Evolutionary conservation across 2,329 filamentous ascomycete species (phyloP).

Genomic region (Clarireedia monteithiana): DNA sequence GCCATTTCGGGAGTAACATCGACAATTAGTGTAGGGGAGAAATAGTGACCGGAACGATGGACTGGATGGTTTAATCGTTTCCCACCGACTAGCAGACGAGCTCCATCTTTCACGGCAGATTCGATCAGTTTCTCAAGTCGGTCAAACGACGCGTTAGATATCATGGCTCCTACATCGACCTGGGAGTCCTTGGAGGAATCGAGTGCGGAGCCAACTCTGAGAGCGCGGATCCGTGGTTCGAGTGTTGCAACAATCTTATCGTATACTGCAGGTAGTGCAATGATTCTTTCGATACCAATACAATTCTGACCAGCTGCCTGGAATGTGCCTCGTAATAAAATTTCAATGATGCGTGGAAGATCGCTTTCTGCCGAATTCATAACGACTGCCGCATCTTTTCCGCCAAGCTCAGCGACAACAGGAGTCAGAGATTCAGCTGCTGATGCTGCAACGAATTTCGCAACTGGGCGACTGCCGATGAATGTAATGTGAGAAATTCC

Average conservation of each 20-base stretch:
- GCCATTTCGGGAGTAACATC: conserved; percentile 80
- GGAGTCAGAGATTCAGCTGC: conserved; percentile 83
- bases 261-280: conserved; percentile 73
- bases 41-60: conserved; percentile 79
- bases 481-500: conserved; percentile 87
- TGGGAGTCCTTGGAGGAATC: conserved; percentile 37
- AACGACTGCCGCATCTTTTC: conserved; percentile 87
- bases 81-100: conserved; percentile 75
- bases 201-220: conserved; percentile 69
- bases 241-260: conserved; percentile 62
- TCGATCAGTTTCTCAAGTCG: conserved; percentile 69
- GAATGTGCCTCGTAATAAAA: conserved; percentile 87
- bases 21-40: conserved; percentile 81
- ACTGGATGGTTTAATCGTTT: conserved; percentile 62
- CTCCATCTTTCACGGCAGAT: conserved; percentile 72
- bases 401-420: conserved; percentile 83
- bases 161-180: conserved; percentile 82
- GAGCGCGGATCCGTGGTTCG: conserved; percentile 61
- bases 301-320: conserved; percentile 96
- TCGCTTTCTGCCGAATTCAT: conserved; percentile 63
- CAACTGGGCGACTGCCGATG: conserved; percentile 83
- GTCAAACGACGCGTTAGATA: conserved; percentile 69
- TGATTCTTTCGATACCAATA: conserved; percentile 90
- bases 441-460: conserved; percentile 78
- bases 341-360: conserved; percentile 66